Base-by-base conservation (phyloP, 345 rosid genomes). In the Bruguiera parviflora region DNA sequence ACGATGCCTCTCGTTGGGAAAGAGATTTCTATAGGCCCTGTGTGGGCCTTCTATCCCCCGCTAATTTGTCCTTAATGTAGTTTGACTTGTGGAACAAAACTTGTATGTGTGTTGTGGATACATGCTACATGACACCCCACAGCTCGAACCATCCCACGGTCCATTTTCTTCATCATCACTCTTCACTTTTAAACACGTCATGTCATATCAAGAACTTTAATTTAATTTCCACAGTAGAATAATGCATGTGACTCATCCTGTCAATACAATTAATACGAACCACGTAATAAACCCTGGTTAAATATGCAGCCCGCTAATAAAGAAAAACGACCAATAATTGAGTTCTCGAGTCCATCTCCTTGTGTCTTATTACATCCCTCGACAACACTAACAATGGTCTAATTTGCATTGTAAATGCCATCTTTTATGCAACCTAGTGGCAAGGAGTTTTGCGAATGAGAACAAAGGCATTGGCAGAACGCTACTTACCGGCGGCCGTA, bases 1-100 rank as follows among this genome's bases (percentile, higher is more conserved):
- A 79, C 64, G 29, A 62, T 88, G 89, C 87, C 67, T 53, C 81
- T 72, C 67, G 31, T 20, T 46, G 21, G 43, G 57, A 63, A 19
- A 20, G 58, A 13, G 28, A 27, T 62, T 68, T 60, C 70, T 53
- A 35, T 5, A 69, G 4, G 61, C 33, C 25, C 27, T 6, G 33
- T 0, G n/a, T 35, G 53, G 70, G 8, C 32, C 79, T 63, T 5
- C 28, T n/a, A 33, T 33, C 0, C 2, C 13, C 58, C 9, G 15
- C 24, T 43, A 37, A 67, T 55, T 56, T 71, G 46, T 71, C 68
- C 47, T 20, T 56, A 22, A 64, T 16, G 22, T 9, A 21, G 20
- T 56, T 56, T 47, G n/a, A 32, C 46, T 59, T 46, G 2, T 20
- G 2, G 28, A 65, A 51, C 8, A 31, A 19, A 2, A 19, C 49